Percentiles rank a stretch among this genome's conserved stretches.
phyloP scores from a whole-genome alignment of 2,329 filamentous ascomycete genomes.

The Aspergillus carbonarius region DNA sequence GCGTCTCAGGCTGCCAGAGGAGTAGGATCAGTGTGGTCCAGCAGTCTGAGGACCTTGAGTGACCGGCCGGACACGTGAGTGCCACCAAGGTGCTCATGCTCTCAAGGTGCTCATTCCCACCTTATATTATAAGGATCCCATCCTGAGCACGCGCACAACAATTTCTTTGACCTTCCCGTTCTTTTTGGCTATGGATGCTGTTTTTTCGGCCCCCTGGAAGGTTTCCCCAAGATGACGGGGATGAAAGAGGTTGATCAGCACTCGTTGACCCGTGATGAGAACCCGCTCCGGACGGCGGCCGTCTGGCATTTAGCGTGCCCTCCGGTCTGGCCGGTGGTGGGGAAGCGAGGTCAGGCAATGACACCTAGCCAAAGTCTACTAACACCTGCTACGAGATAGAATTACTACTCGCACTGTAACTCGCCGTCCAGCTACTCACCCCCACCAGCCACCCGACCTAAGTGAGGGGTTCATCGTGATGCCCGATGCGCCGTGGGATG shows the following conservation, averaged over 20 bases:
- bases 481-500: not conserved
- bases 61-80: conserved; percentile 4
- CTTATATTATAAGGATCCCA: conserved; percentile 1
- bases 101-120: conserved; percentile 8
- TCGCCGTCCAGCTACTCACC: not conserved
- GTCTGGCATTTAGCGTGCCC: not conserved
- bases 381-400: not conserved
- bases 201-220: not conserved
- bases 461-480: not conserved
- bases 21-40: not conserved
- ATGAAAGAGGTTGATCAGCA: not conserved
- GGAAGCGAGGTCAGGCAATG: not conserved
- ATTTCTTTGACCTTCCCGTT: not conserved
- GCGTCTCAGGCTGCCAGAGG: not conserved
- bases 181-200: not conserved
- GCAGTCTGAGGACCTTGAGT: conserved; percentile 4
- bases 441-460: not conserved
- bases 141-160: not conserved
- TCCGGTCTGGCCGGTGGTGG: not conserved
- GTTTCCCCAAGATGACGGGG: not conserved
- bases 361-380: not conserved
- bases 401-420: not conserved
- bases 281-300: not conserved
- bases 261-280: not conserved
- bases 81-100: conserved; percentile 12